These are phyloP conservation scores for Elsinoe fawcettii DNA, from an alignment of 2,329 filamentous ascomycete species.

Conservation along the genomic window DNA sequence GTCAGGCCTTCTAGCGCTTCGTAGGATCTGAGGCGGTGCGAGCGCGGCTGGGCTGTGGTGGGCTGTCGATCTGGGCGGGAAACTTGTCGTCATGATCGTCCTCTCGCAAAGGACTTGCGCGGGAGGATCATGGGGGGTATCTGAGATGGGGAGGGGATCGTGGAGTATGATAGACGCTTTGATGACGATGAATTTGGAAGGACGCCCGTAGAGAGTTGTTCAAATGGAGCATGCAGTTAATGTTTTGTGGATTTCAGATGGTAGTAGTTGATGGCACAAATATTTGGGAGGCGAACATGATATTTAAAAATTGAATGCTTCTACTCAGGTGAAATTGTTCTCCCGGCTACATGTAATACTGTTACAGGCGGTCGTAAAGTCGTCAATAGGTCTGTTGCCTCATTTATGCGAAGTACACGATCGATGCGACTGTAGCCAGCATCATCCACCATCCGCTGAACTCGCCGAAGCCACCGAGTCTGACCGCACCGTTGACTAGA, in stretches of 20 bases:
- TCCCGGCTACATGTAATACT: too few relatives aligned
- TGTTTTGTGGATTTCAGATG: too few relatives aligned
- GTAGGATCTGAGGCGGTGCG: background rate
- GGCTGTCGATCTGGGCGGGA: background rate
- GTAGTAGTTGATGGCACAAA: too few relatives aligned
- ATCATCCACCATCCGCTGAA: conserved; percentile 35
- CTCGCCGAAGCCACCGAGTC: conserved; percentile 22
- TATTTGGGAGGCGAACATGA: too few relatives aligned
- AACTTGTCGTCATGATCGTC: background rate
- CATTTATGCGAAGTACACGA: conserved; percentile 23
- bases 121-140: background rate
- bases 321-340: too few relatives aligned
- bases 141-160: background rate
- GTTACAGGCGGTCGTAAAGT: background rate
- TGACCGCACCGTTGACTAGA: conserved; percentile 18
- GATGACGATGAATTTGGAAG: too few relatives aligned
- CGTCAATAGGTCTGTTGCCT: background rate
- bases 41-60: background rate
- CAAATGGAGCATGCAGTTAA: too few relatives aligned
- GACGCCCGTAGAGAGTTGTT: too few relatives aligned
- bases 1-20: background rate
- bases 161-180: too few relatives aligned
- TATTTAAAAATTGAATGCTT: too few relatives aligned
- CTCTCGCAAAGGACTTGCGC: background rate
- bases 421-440: conserved; percentile 31